A percentile compares a stretch with the other conserved stretches of the same genome.
These are phyloP conservation scores for Aciculoconidium aculeatum DNA, from an alignment of 805 yeast species.

Conservation along the genomic window DNA sequence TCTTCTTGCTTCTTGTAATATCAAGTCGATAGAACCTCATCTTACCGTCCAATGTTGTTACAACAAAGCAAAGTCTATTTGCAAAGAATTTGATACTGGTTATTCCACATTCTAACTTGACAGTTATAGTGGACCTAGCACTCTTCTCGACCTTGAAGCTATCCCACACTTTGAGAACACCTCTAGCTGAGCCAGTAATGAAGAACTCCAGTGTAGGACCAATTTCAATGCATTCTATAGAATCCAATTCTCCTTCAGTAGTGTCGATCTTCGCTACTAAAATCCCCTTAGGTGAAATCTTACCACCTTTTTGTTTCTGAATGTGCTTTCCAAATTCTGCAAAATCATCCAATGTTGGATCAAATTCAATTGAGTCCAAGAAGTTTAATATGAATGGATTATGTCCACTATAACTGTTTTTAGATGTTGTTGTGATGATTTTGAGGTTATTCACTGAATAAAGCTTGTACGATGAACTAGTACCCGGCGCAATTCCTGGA, in stretches of 20 bases:
- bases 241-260: constrained; percentile 30
- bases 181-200: constrained; percentile 73
- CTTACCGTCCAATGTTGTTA: constrained; percentile 43
- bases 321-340: constrained; percentile 55
- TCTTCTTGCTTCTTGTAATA: constrained; percentile 27
- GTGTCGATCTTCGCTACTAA: constrained; percentile 55
- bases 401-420: constrained; percentile 61
- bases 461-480: constrained; percentile 11
- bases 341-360: constrained; percentile 54
- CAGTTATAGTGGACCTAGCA: constrained; percentile 40
- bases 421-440: constrained; percentile 29
- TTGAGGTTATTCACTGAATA: constrained; percentile 27
- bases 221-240: constrained; percentile 50
- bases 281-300: constrained; percentile 39
- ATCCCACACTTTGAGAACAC: constrained; percentile 77
- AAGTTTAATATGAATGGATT: constrained; percentile 58
- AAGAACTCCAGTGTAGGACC: constrained; percentile 62
- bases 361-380: constrained; percentile 47
- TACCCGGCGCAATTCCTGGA: constrained; percentile 1
- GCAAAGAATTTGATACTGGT: constrained; percentile 46
- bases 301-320: constrained; percentile 4
- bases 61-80: constrained; percentile 54
- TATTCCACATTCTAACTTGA: constrained; percentile 46
- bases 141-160: constrained; percentile 56
- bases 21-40: constrained; percentile 35